Conservation (phyloP, 148 eudicot species). For the Agrostemma githago region DNA sequence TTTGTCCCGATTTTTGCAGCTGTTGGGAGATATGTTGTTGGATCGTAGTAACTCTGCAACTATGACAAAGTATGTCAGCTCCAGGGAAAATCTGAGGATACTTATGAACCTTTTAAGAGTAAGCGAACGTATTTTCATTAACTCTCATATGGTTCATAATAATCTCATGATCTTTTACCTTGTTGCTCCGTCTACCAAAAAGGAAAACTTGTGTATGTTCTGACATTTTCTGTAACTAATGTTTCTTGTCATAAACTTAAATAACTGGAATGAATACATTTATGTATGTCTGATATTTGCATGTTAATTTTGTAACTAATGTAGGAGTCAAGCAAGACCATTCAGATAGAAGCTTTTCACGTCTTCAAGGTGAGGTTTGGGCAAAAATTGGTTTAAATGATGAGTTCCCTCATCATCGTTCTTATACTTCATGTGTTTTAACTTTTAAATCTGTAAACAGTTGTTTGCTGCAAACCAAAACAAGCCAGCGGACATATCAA, state of each 20-base stretch:
- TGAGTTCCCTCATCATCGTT: background rate
- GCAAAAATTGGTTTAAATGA: background rate
- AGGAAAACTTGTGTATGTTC: background rate
- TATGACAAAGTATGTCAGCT: conserved; percentile 75
- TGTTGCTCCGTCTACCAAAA: background rate
- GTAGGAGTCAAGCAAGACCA: conserved; percentile 48
- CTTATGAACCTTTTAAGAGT: conserved; percentile 84
- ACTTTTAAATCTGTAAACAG: conserved; percentile 21
- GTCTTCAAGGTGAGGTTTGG: conserved; percentile 37
- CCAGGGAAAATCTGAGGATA: conserved; percentile 67
- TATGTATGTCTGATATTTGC: background rate
- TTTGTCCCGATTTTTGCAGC: conserved; percentile 29
- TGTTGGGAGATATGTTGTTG: conserved; percentile 75
- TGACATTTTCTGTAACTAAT: background rate
- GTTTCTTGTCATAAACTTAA: background rate
- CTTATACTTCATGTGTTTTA: conserved; percentile 5
- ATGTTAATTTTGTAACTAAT: background rate
- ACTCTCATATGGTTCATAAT: background rate
- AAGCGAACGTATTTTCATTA: background rate
- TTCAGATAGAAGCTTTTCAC: conserved; percentile 46
- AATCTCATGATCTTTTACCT: background rate
- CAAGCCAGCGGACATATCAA: conserved; percentile 39
- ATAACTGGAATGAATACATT: background rate
- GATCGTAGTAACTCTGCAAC: conserved; percentile 74
- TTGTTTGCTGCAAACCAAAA: conserved; percentile 45